phyloP scores from a whole-genome alignment of 176 grass and related monocot species.

The Luzula sylvatica region DNA sequence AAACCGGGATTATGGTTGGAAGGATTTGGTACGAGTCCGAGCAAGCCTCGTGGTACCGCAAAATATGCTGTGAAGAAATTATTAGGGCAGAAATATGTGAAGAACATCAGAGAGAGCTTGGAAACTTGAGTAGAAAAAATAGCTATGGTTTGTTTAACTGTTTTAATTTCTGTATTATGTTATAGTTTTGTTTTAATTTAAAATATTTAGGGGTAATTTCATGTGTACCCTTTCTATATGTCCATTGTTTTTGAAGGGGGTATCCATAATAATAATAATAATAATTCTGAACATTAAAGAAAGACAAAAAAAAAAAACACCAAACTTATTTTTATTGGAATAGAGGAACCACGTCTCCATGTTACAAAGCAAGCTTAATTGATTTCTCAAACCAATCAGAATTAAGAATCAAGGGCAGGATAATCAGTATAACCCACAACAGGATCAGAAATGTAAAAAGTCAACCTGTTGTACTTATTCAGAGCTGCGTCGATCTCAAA shows the following conservation, averaged over 20 bases:
- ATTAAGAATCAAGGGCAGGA: slow-evolving; percentile 14
- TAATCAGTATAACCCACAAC: slow-evolving; percentile 23
- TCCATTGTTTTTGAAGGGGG: too few species aligned
- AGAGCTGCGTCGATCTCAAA: slow-evolving; percentile 17
- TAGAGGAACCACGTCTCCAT: too few species aligned
- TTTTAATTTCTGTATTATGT: too few species aligned
- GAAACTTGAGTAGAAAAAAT: slow-evolving; percentile 29
- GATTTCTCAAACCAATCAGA: too few species aligned
- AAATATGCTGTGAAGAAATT: slow-evolving; percentile 82
- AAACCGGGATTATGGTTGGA: slow-evolving; percentile 40
- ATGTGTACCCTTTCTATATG: too few species aligned
- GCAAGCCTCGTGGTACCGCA: slow-evolving; percentile 54
- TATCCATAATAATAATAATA: too few species aligned
- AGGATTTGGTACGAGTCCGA: slow-evolving; percentile 55
- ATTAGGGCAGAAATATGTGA: slow-evolving; percentile 51
- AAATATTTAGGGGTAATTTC: too few species aligned
- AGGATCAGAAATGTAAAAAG: slow-evolving; percentile 7
- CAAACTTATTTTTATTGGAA: neutral
- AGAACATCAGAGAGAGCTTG: slow-evolving; percentile 43
- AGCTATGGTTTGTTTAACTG: slow-evolving; percentile 42
- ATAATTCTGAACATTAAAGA: too few species aligned
- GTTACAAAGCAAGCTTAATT: too few species aligned
- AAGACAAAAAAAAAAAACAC: too few species aligned
- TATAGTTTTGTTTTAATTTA: too few species aligned
- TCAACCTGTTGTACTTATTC: slow-evolving; percentile 6